Base-by-base conservation (phyloP, 441 rosid species). In the Omphalea diandra region DNA sequence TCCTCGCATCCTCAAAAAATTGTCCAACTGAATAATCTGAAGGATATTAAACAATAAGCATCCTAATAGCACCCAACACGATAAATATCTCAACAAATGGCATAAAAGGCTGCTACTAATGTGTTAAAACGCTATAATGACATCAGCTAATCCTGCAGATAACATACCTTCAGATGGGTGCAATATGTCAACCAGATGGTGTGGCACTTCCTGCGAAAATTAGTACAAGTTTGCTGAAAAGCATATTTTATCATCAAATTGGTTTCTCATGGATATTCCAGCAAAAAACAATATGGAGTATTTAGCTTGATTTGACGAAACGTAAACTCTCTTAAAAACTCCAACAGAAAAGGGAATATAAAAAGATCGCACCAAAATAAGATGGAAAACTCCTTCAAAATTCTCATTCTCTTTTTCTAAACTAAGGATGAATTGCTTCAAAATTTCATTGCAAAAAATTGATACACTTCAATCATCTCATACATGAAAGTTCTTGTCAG, bases 11-110 rank as follows among this genome's bases (percentile, higher is more conserved):
- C 53, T 84, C 83, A 74, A 62, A 93, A 75, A 84, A 91, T 27
- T 79, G 68, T 56, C 98, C 98, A 65, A 88, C 97, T 32, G 97
- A 91, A 77, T 91, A 94, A 73, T 91, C 97, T 94, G 85, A 62
- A 35, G 61, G 64, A 60, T 20, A 73, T 31, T 67, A 65, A 56
- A 56, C 52, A 1, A 60, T 38, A 5, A 66, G 44, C 59, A 68
- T 54, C 43, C n/a, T 12, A 31, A 68, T 22, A 9, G 33, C 33
- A n/a, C n/a, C n/a, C n/a, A n/a, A n/a, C n/a, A n/a, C n/a, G n/a
- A n/a, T n/a, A n/a, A n/a, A n/a, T 6, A 22, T 36, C 41, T 6
- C 49, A 58, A 61, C 9, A 32, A 22, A 66, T 20, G 22, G 18
- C 46, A 54, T 38, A 18, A 41, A 26, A 52, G n/a, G n/a, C 41